Percentiles rank a stretch among this genome's conserved stretches.
These are phyloP conservation scores for Zhuliangozyma parablackwelliae DNA, from an alignment of 1,139 yeast genomes.

Conservation along the genomic window DNA sequence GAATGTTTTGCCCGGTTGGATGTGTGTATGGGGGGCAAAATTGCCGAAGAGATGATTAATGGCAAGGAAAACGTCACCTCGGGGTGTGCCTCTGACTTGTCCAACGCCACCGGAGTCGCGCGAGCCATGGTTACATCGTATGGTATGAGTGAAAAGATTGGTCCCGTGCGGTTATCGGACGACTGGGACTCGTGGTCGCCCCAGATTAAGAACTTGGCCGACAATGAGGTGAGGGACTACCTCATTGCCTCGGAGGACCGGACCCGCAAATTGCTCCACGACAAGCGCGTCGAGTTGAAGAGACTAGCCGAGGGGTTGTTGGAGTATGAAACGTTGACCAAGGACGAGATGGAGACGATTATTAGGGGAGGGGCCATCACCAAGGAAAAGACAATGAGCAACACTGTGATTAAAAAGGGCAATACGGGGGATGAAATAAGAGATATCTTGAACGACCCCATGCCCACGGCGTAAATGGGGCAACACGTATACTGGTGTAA, in stretches of 20 bases:
- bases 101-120: constrained; percentile 87
- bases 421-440: constrained; percentile 5
- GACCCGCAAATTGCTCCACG: constrained; percentile 63
- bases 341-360: constrained; percentile 84
- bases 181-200: constrained; percentile 96
- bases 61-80: constrained; percentile 92
- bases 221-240: constrained; percentile 78
- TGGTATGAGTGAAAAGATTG: constrained; percentile 93
- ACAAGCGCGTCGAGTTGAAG: constrained; percentile 66
- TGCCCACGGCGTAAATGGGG: constrained; percentile 1
- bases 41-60: constrained; percentile 90
- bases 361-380: constrained; percentile 72
- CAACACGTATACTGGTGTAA: too few species aligned
- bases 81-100: constrained; percentile 89
- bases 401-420: constrained; percentile 62
- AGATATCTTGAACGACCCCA: constrained; percentile 9
- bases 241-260: constrained; percentile 75
- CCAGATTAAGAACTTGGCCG: constrained; percentile 82
- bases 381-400: constrained; percentile 64
- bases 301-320: constrained; percentile 89
- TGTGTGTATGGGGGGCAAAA: constrained; percentile 98
- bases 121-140: constrained; percentile 95
- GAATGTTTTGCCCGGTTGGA: constrained; percentile 91
- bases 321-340: constrained; percentile 91
- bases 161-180: constrained; percentile 84